Percentiles rank a stretch among this genome's conserved stretches.
These are phyloP conservation scores for Leptographium lundbergii DNA, from an alignment of 2,329 filamentous ascomycete species.

Conservation along the genomic window DNA sequence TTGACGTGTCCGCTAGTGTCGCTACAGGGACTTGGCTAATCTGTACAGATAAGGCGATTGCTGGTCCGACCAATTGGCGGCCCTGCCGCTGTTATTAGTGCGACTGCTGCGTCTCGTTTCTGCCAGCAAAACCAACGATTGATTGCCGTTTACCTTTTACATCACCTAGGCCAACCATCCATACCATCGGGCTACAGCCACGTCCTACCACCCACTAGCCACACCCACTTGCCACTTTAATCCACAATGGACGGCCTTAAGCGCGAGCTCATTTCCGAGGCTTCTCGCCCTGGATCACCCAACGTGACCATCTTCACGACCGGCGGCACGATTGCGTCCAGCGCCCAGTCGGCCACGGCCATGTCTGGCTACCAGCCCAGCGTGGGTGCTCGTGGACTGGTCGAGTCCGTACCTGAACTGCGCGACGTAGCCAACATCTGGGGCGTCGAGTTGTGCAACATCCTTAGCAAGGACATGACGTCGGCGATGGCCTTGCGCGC, in stretches of 20 bases:
- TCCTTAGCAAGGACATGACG: slow-evolving; percentile 35
- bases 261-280: background rate
- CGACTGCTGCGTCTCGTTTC: background rate
- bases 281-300: slow-evolving; percentile 22
- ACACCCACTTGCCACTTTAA: background rate
- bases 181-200: too few species aligned
- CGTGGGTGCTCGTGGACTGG: slow-evolving; percentile 35
- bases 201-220: too few species aligned
- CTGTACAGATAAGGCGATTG: background rate
- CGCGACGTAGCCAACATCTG: slow-evolving; percentile 40
- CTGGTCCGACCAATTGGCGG: background rate
- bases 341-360: slow-evolving; percentile 32
- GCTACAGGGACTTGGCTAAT: background rate
- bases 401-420: slow-evolving; percentile 42
- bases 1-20: background rate
- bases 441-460: slow-evolving; percentile 38
- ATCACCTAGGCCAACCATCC: background rate
- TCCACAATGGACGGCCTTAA: background rate
- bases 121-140: too few species aligned
- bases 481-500: slow-evolving; percentile 34
- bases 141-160: background rate
- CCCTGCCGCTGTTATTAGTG: background rate
- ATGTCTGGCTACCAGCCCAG: slow-evolving; percentile 30
- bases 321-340: slow-evolving; percentile 47
- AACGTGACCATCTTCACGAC: slow-evolving; percentile 45